phyloP scores from a whole-genome alignment of 192 early-diverging fungal genomes.

The Spizellomyces sp. region DNA sequence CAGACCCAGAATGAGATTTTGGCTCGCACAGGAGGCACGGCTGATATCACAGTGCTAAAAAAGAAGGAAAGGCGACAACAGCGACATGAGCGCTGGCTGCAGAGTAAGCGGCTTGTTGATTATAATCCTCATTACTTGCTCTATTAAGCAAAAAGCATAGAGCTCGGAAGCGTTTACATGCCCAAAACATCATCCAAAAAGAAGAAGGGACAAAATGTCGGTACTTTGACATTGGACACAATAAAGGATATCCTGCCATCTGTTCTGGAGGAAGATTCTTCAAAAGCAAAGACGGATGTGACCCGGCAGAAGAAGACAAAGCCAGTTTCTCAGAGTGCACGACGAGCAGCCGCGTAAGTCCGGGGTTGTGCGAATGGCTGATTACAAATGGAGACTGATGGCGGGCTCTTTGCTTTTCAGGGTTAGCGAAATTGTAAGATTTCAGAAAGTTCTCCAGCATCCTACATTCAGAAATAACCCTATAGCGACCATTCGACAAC shows the following conservation, averaged over 20 bases:
- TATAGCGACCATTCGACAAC: conserved; percentile 70
- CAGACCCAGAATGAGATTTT: too few species aligned
- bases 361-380: not conserved
- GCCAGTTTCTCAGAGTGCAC: conserved; percentile 48
- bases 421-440: conserved; percentile 68
- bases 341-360: conserved; percentile 63
- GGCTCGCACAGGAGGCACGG: not conserved
- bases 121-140: not conserved
- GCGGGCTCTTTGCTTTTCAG: conserved; percentile 20
- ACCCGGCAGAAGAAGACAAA: not conserved
- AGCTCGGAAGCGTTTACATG: too few species aligned
- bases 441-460: conserved; percentile 73
- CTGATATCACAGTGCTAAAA: not conserved
- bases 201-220: conserved; percentile 1
- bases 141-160: too few species aligned
- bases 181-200: conserved; percentile 1
- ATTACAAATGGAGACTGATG: conserved; percentile 1
- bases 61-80: conserved; percentile 29
- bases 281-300: not conserved
- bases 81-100: conserved; percentile 34
- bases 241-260: conserved; percentile 20
- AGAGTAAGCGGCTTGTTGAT: conserved; percentile 12
- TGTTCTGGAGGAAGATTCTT: not conserved
- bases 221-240: conserved; percentile 2
- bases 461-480: conserved; percentile 72